These are phyloP conservation scores for Acarospora socialis DNA, from an alignment of 2,329 filamentous ascomycete species.

Conservation along the genomic window DNA sequence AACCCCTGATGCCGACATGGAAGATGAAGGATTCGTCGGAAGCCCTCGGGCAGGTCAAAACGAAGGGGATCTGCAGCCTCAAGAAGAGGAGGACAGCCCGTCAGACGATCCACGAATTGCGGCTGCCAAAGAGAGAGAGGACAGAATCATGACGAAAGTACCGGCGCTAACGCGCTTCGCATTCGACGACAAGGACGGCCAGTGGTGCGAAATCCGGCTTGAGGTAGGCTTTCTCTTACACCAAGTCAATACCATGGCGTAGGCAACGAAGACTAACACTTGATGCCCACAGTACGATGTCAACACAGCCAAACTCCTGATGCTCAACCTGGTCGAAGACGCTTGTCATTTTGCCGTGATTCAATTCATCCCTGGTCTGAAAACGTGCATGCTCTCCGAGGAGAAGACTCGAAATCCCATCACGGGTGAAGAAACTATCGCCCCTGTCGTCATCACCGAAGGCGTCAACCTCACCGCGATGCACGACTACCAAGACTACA, in stretches of 20 bases:
- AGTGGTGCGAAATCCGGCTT: constrained; percentile 66
- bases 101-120: constrained; percentile 18
- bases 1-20: constrained; percentile 39
- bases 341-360: constrained; percentile 68
- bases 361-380: constrained; percentile 69
- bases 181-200: constrained; percentile 65
- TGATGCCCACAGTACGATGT: constrained; percentile 52
- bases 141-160: constrained; percentile 49
- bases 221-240: too few relatives aligned
- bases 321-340: constrained; percentile 78
- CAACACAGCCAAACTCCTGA: constrained; percentile 73
- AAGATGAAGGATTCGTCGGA: constrained; percentile 40
- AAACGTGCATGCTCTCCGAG: constrained; percentile 53
- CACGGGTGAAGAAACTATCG: constrained; percentile 36
- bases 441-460: constrained; percentile 56
- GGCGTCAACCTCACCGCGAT: constrained; percentile 85
- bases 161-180: constrained; percentile 60
- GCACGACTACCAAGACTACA: constrained; percentile 71
- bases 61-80: constrained; percentile 15
- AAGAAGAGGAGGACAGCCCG: constrained; percentile 24
- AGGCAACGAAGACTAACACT: constrained; percentile 6
- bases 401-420: constrained; percentile 38
- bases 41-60: constrained; percentile 25
- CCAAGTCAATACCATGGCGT: constrained; percentile 6
- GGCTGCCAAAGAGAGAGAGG: constrained; percentile 40